Conservation (phyloP, 805 yeast species). For the Hanseniaspora pseudoguilliermondii region DNA sequence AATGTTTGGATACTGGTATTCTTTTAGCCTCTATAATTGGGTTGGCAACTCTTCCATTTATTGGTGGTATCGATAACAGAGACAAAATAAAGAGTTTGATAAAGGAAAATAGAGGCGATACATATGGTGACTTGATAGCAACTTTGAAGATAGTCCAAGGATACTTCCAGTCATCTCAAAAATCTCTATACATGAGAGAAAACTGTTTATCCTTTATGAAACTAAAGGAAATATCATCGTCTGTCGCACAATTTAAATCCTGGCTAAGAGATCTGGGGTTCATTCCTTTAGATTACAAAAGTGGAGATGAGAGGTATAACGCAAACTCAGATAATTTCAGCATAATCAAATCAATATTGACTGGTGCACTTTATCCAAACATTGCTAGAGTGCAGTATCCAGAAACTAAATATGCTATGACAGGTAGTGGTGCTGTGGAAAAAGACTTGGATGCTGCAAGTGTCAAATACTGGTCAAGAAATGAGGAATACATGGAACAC, state of each 20-base stretch:
- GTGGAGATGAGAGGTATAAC: conserved; percentile 27
- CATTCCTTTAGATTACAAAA: conserved; percentile 41
- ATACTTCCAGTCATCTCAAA: conserved; percentile 30
- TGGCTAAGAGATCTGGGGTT: conserved; percentile 71
- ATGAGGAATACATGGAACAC: conserved; percentile 38
- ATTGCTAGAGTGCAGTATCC: conserved; percentile 73
- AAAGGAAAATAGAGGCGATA: conserved; percentile 27
- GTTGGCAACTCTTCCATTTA: conserved; percentile 56
- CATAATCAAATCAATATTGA: conserved; percentile 52
- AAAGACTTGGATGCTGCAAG: conserved; percentile 70
- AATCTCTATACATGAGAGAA: conserved; percentile 38
- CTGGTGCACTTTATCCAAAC: conserved; percentile 76
- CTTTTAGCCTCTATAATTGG: conserved; percentile 68
- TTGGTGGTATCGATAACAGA: conserved; percentile 47
- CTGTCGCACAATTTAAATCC: conserved; percentile 56
- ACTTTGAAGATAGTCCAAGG: conserved; percentile 45
- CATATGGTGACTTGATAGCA: conserved; percentile 67
- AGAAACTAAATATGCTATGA: conserved; percentile 57
- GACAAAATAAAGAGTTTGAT: conserved; percentile 44
- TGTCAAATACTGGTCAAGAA: conserved; percentile 61
- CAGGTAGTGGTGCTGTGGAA: conserved; percentile 68
- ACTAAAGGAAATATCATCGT: conserved; percentile 57
- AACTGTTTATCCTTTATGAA: conserved; percentile 51
- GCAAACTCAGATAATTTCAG: conserved; percentile 38
- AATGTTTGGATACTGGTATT: conserved; percentile 64